Conservation (phyloP, 2,329 filamentous ascomycete genomes). For the Orbilia blumenaviensis region DNA sequence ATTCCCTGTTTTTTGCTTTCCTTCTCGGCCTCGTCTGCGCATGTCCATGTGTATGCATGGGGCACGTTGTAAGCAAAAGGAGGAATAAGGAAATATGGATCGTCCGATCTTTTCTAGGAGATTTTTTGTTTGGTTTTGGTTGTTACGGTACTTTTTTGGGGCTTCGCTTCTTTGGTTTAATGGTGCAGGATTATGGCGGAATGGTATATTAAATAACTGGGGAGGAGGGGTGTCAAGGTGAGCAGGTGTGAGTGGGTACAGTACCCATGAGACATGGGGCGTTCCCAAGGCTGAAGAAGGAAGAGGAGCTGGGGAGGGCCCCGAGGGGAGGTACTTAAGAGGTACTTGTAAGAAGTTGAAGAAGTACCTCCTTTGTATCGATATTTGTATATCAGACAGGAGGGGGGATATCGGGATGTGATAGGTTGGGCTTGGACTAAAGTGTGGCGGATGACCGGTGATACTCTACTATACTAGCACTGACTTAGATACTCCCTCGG, state of each 20-base stretch:
- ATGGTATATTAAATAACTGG: background rate
- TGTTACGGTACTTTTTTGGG: background rate
- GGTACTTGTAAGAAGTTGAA: conserved; percentile 15
- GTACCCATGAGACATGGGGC: conserved; percentile 6
- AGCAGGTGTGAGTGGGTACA: conserved; percentile 18
- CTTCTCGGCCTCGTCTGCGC: too few relatives aligned
- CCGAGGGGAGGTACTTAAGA: conserved; percentile 22
- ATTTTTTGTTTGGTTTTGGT: background rate
- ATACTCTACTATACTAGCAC: background rate
- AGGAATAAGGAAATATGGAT: conserved; percentile 49
- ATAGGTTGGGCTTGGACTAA: conserved; percentile 22
- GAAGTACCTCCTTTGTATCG: conserved; percentile 25
- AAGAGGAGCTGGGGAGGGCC: background rate
- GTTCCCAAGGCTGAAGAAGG: conserved; percentile 6
- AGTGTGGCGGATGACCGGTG: conserved; percentile 49
- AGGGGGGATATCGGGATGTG: background rate
- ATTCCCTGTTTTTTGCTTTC: conserved; percentile 10
- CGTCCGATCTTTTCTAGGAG: conserved; percentile 54
- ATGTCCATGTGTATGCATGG: conserved; percentile 33
- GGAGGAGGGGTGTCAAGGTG: background rate
- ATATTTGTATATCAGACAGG: too few relatives aligned
- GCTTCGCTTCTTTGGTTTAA: background rate
- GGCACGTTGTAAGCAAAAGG: conserved; percentile 23
- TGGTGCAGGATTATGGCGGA: conserved; percentile 3
- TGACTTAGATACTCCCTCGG: too few relatives aligned